Evolutionary conservation across 2,329 filamentous ascomycete genomes (phyloP).

Genomic region (Alternaria alternata): DNA sequence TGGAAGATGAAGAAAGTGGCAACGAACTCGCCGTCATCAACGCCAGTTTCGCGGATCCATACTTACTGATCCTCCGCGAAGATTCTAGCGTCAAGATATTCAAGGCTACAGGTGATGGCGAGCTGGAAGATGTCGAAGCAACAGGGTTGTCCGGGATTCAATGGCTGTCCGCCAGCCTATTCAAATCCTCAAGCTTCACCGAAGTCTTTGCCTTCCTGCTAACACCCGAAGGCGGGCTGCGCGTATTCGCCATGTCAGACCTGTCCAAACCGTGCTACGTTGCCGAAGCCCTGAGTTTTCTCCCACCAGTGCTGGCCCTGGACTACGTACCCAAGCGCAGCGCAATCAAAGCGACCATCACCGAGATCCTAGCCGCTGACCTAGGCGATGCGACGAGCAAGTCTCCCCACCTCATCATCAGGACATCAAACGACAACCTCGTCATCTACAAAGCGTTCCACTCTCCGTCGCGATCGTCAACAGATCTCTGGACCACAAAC

Average conservation of each 20-base stretch:
- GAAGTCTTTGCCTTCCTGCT: slow-evolving; percentile 79
- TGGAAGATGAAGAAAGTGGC: slow-evolving; percentile 83
- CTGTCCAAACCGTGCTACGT: slow-evolving; percentile 75
- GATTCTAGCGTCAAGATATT: slow-evolving; percentile 83
- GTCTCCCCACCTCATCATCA: slow-evolving; percentile 81
- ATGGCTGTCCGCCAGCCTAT: slow-evolving; percentile 86
- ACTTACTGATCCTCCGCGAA: slow-evolving; percentile 81
- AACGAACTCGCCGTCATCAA: slow-evolving; percentile 79
- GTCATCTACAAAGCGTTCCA: slow-evolving; percentile 86
- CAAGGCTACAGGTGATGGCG: slow-evolving; percentile 79
- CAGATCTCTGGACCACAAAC: slow-evolving; percentile 60
- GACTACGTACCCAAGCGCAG: slow-evolving; percentile 76
- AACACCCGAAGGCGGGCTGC: slow-evolving; percentile 74
- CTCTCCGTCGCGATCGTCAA: slow-evolving; percentile 50
- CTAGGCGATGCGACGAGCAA: slow-evolving; percentile 77
- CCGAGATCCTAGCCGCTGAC: slow-evolving; percentile 83
- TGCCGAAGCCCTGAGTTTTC: slow-evolving; percentile 77
- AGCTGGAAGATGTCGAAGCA: slow-evolving; percentile 81
- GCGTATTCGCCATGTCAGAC: slow-evolving; percentile 80
- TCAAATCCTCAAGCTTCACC: slow-evolving; percentile 67
- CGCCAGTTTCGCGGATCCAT: slow-evolving; percentile 87
- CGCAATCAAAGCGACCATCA: slow-evolving; percentile 74
- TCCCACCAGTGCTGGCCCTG: slow-evolving; percentile 77
- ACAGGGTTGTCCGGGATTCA: slow-evolving; percentile 68
- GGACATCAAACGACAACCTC: slow-evolving; percentile 81